Evolutionary conservation across 345 rosid species (phyloP).

Genomic region (Brassica nigra): DNA sequence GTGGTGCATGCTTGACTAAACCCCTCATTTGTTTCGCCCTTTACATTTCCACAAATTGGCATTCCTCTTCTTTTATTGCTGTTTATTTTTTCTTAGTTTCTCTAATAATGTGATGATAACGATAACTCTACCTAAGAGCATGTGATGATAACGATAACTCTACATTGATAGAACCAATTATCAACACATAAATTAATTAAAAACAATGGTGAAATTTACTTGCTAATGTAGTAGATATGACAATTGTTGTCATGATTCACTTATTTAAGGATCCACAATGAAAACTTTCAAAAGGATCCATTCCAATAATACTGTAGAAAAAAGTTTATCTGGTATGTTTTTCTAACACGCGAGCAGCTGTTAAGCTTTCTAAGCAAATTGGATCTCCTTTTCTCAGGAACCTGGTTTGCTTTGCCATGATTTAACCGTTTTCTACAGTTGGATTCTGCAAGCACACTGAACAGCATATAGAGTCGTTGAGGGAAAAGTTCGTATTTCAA

Average conservation of each 20-base stretch:
- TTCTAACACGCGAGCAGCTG: background rate
- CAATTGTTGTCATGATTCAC: background rate
- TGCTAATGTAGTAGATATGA: too few species aligned
- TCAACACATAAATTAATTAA: too few species aligned
- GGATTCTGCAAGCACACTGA: background rate
- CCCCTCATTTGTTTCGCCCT: conserved; percentile 26
- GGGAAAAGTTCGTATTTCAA: too few species aligned
- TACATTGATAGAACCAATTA: too few species aligned
- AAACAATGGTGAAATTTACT: too few species aligned
- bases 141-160: background rate
- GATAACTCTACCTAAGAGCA: background rate
- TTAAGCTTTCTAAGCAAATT: background rate
- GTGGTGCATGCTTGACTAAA: conserved; percentile 31
- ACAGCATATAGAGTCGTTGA: background rate
- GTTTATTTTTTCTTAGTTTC: background rate
- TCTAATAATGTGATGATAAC: background rate
- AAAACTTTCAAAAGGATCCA: background rate
- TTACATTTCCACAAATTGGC: conserved; percentile 20
- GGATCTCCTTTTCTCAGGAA: background rate
- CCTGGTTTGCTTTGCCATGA: background rate
- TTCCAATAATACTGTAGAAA: too few species aligned
- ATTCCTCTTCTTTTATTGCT: background rate
- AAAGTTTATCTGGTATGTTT: too few species aligned
- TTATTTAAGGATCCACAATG: background rate
- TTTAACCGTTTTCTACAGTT: background rate